These are phyloP conservation scores for Citeromyces siamensis DNA, from an alignment of 1,139 yeast species.

Conservation along the genomic window DNA sequence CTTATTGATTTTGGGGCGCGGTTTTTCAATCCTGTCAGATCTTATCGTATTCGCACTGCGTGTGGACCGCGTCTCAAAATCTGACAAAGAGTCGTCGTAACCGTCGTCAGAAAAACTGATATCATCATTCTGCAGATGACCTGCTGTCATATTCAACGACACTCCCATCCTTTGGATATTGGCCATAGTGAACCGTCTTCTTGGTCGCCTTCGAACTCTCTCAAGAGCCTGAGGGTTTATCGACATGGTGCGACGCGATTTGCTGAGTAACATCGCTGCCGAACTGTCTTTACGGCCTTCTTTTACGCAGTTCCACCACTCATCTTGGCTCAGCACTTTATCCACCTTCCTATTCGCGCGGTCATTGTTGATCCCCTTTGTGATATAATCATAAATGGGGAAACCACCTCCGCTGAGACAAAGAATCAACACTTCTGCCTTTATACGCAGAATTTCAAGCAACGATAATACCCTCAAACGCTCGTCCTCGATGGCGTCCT, in stretches of 20 bases:
- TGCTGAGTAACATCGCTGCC: too few relatives aligned
- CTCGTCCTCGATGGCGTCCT: slow-evolving; percentile 63
- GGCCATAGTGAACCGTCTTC: slow-evolving; percentile 23
- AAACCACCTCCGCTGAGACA: slow-evolving; percentile 53
- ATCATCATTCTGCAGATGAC: slow-evolving; percentile 25
- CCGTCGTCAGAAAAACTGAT: slow-evolving; percentile 17
- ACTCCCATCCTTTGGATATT: slow-evolving; percentile 63
- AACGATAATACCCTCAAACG: slow-evolving; percentile 43
- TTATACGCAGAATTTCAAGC: slow-evolving; percentile 67
- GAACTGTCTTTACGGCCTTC: slow-evolving; percentile 16
- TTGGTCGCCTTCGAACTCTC: slow-evolving; percentile 11
- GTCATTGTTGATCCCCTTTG: slow-evolving; percentile 38
- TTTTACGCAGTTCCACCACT: slow-evolving; percentile 30
- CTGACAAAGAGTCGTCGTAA: slow-evolving; percentile 8
- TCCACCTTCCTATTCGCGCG: slow-evolving; percentile 23
- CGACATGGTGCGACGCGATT: neutral
- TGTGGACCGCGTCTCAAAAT: slow-evolving; percentile 4
- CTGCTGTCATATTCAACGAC: slow-evolving; percentile 62
- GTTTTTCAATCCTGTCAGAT: too few relatives aligned
- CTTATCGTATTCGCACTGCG: neutral
- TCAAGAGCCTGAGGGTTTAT: slow-evolving; percentile 10
- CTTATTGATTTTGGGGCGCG: neutral
- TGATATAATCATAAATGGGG: slow-evolving; percentile 59
- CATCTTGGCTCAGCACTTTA: slow-evolving; percentile 23
- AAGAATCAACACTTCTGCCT: slow-evolving; percentile 62